Evolutionary conservation across 164 flowering plant genomes (phyloP).

Genomic region (Annona squamosa): DNA sequence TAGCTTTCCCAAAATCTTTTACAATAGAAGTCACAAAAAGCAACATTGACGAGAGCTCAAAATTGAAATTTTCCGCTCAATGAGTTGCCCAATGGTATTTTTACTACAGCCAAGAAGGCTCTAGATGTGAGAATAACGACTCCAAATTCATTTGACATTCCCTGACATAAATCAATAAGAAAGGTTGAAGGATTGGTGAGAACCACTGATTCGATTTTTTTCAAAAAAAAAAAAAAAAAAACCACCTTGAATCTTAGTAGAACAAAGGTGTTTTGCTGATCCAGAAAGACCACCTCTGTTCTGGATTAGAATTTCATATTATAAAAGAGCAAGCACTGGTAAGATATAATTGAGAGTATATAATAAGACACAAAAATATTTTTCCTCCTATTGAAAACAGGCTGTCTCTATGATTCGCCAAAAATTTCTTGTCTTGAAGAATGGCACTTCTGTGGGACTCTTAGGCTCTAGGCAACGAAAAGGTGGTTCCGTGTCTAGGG

Average conservation of each 20-base stretch:
- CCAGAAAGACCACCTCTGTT: background rate
- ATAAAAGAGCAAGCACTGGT: background rate
- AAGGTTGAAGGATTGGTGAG: background rate
- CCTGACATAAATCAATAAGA: background rate
- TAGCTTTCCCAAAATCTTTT: too few relatives aligned
- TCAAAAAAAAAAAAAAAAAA: too few relatives aligned
- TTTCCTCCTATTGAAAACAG: too few relatives aligned
- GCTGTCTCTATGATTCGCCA: background rate
- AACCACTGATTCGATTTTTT: background rate
- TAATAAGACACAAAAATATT: background rate
- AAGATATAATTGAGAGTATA: background rate
- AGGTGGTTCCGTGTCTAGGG: background rate
- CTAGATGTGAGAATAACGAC: too few relatives aligned
- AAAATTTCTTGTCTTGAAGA: too few relatives aligned
- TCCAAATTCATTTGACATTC: background rate
- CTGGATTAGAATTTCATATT: background rate
- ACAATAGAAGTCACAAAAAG: background rate
- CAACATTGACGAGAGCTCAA: background rate
- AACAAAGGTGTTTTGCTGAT: background rate
- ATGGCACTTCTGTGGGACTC: background rate
- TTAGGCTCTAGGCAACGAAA: background rate
- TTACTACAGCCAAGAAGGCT: too few relatives aligned
- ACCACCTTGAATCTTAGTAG: background rate
- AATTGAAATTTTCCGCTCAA: too few relatives aligned
- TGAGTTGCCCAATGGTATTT: too few relatives aligned